These are phyloP conservation scores for Kodamaea sagamina DNA, from an alignment of 805 yeast species.

Conservation along the genomic window DNA sequence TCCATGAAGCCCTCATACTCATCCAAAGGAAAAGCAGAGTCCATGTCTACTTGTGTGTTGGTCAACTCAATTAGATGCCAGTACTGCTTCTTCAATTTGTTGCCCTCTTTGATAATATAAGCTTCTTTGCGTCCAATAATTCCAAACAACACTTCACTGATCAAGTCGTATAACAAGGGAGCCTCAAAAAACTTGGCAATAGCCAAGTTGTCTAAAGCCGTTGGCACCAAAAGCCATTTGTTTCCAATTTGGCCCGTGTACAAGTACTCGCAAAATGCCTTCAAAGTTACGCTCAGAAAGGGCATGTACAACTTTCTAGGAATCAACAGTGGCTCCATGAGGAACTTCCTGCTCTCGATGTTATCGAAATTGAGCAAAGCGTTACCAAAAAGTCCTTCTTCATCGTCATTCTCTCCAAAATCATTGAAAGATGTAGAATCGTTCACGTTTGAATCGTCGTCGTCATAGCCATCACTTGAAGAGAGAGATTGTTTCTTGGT, in stretches of 20 bases:
- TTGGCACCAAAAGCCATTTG: conserved; percentile 71
- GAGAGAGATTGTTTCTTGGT: conserved; percentile 7
- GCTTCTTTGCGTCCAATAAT: conserved; percentile 69
- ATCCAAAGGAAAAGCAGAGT: conserved; percentile 42
- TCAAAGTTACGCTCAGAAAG: conserved; percentile 58
- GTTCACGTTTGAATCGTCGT: conserved; percentile 7
- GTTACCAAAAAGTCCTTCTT: conserved; percentile 18
- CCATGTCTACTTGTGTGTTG: conserved; percentile 23
- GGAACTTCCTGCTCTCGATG: conserved; percentile 30
- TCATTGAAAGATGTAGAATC: conserved; percentile 8
- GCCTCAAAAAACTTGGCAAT: conserved; percentile 67
- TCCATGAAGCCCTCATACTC: conserved; percentile 57
- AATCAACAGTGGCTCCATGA: conserved; percentile 60
- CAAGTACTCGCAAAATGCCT: conserved; percentile 69
- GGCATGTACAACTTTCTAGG: conserved; percentile 75
- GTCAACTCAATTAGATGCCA: conserved; percentile 27
- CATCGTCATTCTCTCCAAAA: conserved; percentile 3
- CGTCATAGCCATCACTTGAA: conserved; percentile 10
- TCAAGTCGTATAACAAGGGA: conserved; percentile 68
- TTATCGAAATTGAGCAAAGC: conserved; percentile 37
- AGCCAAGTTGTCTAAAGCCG: conserved; percentile 62
- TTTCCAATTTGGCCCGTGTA: conserved; percentile 81
- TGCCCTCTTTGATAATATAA: conserved; percentile 44
- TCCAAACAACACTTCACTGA: conserved; percentile 68
- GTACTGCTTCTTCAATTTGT: conserved; percentile 34